Conservation (phyloP, 176 grass and related monocot genomes). For the Triticum monococcum region DNA sequence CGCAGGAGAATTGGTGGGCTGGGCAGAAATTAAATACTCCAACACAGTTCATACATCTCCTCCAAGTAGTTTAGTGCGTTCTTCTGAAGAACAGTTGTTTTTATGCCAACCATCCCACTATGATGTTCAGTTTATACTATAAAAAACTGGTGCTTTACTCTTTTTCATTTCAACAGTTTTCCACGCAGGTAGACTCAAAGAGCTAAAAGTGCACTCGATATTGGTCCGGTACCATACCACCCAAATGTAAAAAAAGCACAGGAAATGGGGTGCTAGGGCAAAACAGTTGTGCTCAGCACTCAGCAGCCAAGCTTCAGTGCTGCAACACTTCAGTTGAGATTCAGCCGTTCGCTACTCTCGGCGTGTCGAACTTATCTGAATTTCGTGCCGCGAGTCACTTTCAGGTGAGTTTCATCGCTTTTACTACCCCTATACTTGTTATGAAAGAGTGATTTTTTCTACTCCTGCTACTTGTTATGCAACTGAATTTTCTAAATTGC, state of each 20-base stretch:
- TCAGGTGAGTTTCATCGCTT: background rate
- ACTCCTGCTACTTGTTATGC: background rate
- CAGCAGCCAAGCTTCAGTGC: background rate
- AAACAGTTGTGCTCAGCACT: background rate
- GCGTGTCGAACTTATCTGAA: background rate
- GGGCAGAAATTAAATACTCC: background rate
- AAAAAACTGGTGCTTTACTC: constrained; percentile 4
- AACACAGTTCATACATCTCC: background rate
- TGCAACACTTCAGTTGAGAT: background rate
- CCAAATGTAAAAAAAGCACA: background rate
- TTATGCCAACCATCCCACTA: background rate
- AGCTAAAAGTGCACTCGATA: background rate
- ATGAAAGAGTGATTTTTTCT: background rate
- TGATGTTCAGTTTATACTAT: background rate
- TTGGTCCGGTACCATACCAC: constrained; percentile 6
- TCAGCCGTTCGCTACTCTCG: background rate
- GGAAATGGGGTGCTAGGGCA: background rate
- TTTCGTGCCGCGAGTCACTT: background rate
- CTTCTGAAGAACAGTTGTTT: background rate
- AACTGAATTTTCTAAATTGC: background rate
- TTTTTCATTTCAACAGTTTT: constrained; percentile 6
- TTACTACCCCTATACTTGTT: background rate
- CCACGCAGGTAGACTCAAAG: background rate
- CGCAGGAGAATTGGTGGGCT: background rate
- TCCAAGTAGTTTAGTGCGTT: background rate